phyloP scores from a whole-genome alignment of 345 rosid species.

The Arabidopsis thaliana region DNA sequence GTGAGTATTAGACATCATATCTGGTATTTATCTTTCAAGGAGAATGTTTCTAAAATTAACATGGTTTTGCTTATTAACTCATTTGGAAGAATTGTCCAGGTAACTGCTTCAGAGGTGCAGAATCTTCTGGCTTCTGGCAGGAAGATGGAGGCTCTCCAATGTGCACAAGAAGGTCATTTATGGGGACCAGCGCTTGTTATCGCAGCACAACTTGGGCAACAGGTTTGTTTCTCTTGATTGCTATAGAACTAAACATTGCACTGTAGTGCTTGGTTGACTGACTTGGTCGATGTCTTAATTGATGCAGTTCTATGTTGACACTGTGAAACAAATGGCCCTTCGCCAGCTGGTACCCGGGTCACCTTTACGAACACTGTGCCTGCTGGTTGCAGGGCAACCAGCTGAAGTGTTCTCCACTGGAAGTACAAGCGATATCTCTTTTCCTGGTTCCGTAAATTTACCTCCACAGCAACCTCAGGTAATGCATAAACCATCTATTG shows the following conservation, averaged over 20 bases:
- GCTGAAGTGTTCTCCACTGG: conserved; percentile 82
- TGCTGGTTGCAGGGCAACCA: conserved; percentile 97
- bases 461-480: conserved; percentile 71
- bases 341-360: conserved; percentile 90
- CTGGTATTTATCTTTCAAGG: conserved; percentile 6
- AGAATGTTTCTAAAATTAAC: neutral
- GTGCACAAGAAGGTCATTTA: conserved; percentile 91
- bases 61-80: conserved; percentile 31
- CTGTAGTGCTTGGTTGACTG: conserved; percentile 27
- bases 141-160: conserved; percentile 77
- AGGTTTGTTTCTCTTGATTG: conserved; percentile 57
- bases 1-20: conserved; percentile 50
- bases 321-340: conserved; percentile 98
- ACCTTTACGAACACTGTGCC: conserved; percentile 92
- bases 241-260: conserved; percentile 2
- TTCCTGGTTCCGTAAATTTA: conserved; percentile 50
- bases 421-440: conserved; percentile 39
- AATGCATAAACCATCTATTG: conserved; percentile 26
- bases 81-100: conserved; percentile 51
- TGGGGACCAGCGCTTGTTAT: conserved; percentile 99
- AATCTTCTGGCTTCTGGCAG: conserved; percentile 94
- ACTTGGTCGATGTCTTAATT: conserved; percentile 25
- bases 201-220: conserved; percentile 93
- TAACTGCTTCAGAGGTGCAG: conserved; percentile 91
- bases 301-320: conserved; percentile 83